These are phyloP conservation scores for Cicer chorassanicum DNA, from an alignment of 306 rosid species.

Conservation along the genomic window DNA sequence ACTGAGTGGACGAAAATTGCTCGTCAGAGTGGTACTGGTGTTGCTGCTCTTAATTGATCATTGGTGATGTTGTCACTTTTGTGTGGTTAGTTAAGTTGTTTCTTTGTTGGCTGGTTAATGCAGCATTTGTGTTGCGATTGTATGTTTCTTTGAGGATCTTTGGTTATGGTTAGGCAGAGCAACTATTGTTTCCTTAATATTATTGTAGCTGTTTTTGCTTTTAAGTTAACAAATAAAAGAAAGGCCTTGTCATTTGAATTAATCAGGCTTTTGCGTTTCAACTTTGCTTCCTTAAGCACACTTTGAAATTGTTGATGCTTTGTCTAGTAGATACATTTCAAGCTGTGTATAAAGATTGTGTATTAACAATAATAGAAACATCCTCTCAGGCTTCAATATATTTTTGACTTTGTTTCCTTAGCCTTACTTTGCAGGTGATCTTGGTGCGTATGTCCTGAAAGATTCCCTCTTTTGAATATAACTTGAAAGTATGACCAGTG, in stretches of 20 bases:
- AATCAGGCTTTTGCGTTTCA: constrained; percentile 19
- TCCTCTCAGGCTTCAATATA: constrained; percentile 14
- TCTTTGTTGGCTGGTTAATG: constrained; percentile 42
- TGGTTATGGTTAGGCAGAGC: constrained; percentile 51
- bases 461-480: not conserved
- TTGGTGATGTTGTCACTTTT: constrained; percentile 41
- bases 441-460: not conserved
- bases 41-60: constrained; percentile 59
- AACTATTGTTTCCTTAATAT: constrained; percentile 48
- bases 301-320: constrained; percentile 24
- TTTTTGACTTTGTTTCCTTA: not conserved
- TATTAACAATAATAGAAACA: constrained; percentile 23
- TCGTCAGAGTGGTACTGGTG: constrained; percentile 60
- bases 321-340: constrained; percentile 4
- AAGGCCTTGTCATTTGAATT: constrained; percentile 53
- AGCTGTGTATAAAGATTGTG: not conserved
- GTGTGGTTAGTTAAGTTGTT: constrained; percentile 36
- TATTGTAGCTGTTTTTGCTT: constrained; percentile 40
- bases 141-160: constrained; percentile 52
- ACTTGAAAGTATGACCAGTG: not conserved
- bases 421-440: constrained; percentile 16
- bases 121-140: constrained; percentile 46
- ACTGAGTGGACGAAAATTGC: constrained; percentile 96
- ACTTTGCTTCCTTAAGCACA: constrained; percentile 6
- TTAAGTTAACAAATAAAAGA: constrained; percentile 61